Evolutionary conservation across 192 early-diverging fungal species (phyloP).

Genomic region (Coemansia sp.): DNA sequence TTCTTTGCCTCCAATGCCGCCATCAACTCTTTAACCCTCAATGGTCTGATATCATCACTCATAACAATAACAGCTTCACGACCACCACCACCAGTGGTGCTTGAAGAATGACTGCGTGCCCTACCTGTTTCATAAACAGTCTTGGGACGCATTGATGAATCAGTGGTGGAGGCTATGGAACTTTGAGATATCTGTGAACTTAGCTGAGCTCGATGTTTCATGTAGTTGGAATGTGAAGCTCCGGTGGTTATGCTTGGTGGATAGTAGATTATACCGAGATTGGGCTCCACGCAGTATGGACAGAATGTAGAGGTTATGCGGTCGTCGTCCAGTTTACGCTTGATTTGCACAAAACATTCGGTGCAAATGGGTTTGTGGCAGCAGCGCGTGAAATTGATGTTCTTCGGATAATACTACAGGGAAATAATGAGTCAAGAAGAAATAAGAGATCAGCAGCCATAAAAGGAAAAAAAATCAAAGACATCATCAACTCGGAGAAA

Average conservation of each 20-base stretch:
- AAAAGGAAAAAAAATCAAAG: no score
- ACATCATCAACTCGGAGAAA: no score
- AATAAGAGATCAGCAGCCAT: no score
- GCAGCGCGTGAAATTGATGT: conserved; percentile 91
- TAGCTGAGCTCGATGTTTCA: conserved; percentile 22
- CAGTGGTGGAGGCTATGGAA: neutral
- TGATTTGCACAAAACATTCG: conserved; percentile 96
- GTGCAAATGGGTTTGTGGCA: conserved; percentile 96
- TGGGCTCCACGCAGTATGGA: conserved; percentile 84
- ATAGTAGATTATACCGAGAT: conserved; percentile 81
- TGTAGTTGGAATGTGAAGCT: neutral
- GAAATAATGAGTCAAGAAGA: no score
- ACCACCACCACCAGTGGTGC: conserved; percentile 53
- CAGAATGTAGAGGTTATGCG: conserved; percentile 68
- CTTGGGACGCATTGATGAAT: conserved; percentile 8
- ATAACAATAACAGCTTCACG: conserved; percentile 66
- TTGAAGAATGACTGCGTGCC: conserved; percentile 28
- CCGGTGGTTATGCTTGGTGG: conserved; percentile 19
- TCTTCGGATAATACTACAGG: conserved; percentile 73
- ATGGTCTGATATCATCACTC: conserved; percentile 55
- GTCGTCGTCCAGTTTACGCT: conserved; percentile 70
- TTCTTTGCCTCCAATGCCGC: conserved; percentile 18
- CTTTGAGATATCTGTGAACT: conserved; percentile 24
- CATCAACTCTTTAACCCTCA: conserved; percentile 16
- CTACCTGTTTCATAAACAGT: conserved; percentile 7